These are phyloP conservation scores for Aspergillus indologenus DNA, from an alignment of 495 filamentous ascomycete genomes.

Conservation along the genomic window DNA sequence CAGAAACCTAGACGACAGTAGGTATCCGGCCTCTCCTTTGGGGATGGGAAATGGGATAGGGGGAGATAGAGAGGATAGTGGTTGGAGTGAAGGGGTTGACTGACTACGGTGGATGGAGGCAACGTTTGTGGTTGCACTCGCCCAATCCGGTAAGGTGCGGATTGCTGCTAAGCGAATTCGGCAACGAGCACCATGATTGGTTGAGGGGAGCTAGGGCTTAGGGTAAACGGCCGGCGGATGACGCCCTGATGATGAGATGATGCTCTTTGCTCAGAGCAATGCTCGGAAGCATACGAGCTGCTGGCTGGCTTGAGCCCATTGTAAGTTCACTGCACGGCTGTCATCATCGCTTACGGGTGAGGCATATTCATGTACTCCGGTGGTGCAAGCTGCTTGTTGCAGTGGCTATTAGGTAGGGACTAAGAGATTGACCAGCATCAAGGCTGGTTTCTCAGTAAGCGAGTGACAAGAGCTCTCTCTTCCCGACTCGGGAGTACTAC, in stretches of 20 bases:
- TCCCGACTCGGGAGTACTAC: too few relatives aligned
- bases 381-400: not conserved
- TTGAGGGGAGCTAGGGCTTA: conserved; percentile 26
- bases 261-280: too few relatives aligned
- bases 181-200: conserved; percentile 19
- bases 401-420: too few relatives aligned
- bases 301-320: too few relatives aligned
- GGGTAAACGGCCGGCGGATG: conserved; percentile 24
- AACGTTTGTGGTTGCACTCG: conserved; percentile 27
- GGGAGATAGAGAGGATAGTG: conserved; percentile 5
- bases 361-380: not conserved
- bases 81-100: conserved; percentile 18
- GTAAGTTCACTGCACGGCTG: not conserved
- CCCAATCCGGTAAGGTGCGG: conserved; percentile 28
- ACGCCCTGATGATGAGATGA: conserved; percentile 8
- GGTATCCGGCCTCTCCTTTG: conserved; percentile 34
- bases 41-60: conserved; percentile 26
- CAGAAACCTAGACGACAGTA: conserved; percentile 32
- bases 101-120: conserved; percentile 16
- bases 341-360: not conserved
- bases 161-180: conserved; percentile 31
- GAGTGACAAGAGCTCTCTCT: not conserved
- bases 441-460: too few relatives aligned
- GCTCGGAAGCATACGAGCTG: not conserved
- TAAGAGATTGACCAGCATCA: too few relatives aligned